A percentile compares a stretch with the other conserved stretches of the same genome.
These are phyloP conservation scores for Neonectria coccinea DNA, from an alignment of 2,329 filamentous ascomycete species.

Conservation along the genomic window DNA sequence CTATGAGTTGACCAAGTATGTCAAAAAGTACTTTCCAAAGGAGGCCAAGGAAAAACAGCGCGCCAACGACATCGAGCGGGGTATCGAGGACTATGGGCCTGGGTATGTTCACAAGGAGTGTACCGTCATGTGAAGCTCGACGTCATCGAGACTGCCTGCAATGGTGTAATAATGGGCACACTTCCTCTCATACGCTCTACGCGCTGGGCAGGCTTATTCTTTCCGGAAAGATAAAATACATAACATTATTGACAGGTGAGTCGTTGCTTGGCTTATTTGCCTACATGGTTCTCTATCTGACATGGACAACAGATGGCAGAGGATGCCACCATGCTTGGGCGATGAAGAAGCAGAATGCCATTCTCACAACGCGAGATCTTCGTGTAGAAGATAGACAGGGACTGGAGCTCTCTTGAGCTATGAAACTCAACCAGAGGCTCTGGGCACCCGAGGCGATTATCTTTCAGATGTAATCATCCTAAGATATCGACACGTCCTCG, in stretches of 20 bases:
- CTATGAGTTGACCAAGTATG: slow-evolving; percentile 72
- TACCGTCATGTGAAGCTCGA: slow-evolving; percentile 64
- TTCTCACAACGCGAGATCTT: background rate
- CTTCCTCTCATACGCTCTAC: background rate
- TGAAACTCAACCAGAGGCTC: background rate
- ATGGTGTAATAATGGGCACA: background rate
- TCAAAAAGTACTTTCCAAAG: slow-evolving; percentile 80
- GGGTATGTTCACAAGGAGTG: slow-evolving; percentile 71
- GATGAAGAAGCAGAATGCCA: background rate
- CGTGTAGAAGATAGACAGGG: slow-evolving; percentile 10
- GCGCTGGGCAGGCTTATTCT: background rate
- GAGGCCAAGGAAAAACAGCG: slow-evolving; percentile 75
- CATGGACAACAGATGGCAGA: background rate
- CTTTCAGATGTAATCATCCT: background rate
- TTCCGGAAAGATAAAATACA: background rate
- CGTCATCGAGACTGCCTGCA: too few species aligned
- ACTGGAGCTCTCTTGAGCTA: background rate
- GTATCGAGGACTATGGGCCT: slow-evolving; percentile 77
- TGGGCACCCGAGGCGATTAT: background rate
- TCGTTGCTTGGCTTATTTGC: background rate
- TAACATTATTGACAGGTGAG: slow-evolving; percentile 22
- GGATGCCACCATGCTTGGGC: background rate
- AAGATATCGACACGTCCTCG: slow-evolving; percentile 41
- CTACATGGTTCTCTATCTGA: slow-evolving; percentile 21
- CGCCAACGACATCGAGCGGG: slow-evolving; percentile 81